Conservation (phyloP, 768 basidiomycete genomes). For the Suillus tomentosus region DNA sequence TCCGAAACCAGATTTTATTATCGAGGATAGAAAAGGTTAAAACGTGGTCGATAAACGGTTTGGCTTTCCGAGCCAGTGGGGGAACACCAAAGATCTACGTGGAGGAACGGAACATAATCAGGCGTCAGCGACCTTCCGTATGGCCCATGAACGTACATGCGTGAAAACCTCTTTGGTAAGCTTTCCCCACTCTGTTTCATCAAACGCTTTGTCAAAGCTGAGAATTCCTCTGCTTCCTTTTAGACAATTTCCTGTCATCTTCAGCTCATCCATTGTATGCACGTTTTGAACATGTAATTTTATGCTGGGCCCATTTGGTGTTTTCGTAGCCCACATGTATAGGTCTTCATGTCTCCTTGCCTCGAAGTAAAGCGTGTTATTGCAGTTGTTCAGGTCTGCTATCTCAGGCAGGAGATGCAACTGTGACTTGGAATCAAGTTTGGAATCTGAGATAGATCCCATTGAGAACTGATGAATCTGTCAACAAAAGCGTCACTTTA, state of each 20-base stretch:
- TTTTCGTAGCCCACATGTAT: slow-evolving; percentile 95
- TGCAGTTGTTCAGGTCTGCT: slow-evolving; percentile 96
- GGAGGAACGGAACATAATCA: background rate
- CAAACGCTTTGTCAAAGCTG: slow-evolving; percentile 90
- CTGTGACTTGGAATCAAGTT: slow-evolving; percentile 96
- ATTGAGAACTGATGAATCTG: slow-evolving; percentile 2
- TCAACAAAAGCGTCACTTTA: slow-evolving; percentile 34
- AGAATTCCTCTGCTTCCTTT: slow-evolving; percentile 92
- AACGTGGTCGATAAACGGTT: slow-evolving; percentile 98
- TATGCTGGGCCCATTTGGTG: slow-evolving; percentile 95
- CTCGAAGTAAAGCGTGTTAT: slow-evolving; percentile 97
- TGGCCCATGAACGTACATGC: slow-evolving; percentile 57
- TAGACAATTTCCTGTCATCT: slow-evolving; percentile 98
- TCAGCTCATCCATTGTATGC: slow-evolving; percentile 99
- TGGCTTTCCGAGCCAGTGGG: slow-evolving; percentile 83
- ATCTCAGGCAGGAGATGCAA: slow-evolving; percentile 92
- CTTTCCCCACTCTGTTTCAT: slow-evolving; percentile 83
- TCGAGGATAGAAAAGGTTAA: slow-evolving; percentile 95
- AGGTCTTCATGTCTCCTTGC: slow-evolving; percentile 94
- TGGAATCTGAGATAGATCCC: slow-evolving; percentile 66
- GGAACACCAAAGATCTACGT: slow-evolving; percentile 93
- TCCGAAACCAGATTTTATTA: slow-evolving; percentile 98
- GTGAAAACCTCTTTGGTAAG: slow-evolving; percentile 93
- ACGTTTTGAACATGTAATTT: slow-evolving; percentile 98
- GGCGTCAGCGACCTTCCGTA: slow-evolving; percentile 6